Percentiles rank a stretch among this genome's conserved stretches.
Conservation (phyloP, 2,329 filamentous ascomycete genomes). For the Endothia cerciana region DNA sequence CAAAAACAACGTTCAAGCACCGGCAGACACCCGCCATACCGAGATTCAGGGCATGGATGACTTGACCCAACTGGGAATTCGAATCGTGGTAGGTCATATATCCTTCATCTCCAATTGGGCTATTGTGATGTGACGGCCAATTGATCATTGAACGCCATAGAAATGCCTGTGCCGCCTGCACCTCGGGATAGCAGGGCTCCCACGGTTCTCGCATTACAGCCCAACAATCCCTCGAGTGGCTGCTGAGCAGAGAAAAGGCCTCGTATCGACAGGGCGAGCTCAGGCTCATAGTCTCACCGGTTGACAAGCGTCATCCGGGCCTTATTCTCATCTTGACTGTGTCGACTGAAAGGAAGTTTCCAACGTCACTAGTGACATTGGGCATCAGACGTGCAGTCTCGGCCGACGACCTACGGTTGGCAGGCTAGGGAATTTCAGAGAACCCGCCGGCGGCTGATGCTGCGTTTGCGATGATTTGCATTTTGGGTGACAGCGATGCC, state of each 20-base stretch:
- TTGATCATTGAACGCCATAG: constrained; percentile 19
- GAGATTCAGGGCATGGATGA: constrained; percentile 6
- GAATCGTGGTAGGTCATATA: constrained; percentile 12
- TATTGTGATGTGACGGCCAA: constrained; percentile 24
- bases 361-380: neutral
- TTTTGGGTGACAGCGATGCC: neutral
- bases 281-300: neutral
- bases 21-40: neutral
- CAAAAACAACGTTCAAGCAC: neutral
- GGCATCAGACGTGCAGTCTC: constrained; percentile 13
- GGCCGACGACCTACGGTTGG: constrained; percentile 17
- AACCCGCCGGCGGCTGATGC: constrained; percentile 13
- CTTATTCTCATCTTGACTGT: neutral
- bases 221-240: constrained; percentile 22
- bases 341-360: neutral
- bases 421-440: constrained; percentile 14
- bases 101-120: constrained; percentile 19
- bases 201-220: constrained; percentile 3
- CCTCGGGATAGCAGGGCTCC: constrained; percentile 17
- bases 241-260: neutral
- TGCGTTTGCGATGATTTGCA: neutral
- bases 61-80: constrained; percentile 11
- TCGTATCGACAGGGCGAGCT: neutral
- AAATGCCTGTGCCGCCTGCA: constrained; percentile 5
- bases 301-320: neutral